Percentiles rank a stretch among this genome's conserved stretches.
These are phyloP conservation scores for Psidium friedrichsthalianum DNA, from an alignment of 345 rosid species.

Conservation along the genomic window DNA sequence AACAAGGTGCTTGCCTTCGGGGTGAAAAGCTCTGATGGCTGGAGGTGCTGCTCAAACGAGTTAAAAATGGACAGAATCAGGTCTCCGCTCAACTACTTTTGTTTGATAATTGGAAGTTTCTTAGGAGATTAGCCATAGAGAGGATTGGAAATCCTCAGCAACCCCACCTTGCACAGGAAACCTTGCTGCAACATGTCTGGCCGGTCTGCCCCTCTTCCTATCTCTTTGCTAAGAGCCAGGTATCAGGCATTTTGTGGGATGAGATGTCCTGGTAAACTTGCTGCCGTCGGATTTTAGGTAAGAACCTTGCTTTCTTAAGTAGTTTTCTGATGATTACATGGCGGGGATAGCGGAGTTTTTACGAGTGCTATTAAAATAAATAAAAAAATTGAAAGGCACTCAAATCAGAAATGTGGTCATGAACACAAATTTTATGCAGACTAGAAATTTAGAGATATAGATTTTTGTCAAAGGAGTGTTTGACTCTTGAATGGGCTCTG, in stretches of 20 bases:
- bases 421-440: neutral
- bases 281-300: neutral
- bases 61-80: neutral
- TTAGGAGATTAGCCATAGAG: neutral
- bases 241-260: neutral
- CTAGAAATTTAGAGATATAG: neutral
- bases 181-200: neutral
- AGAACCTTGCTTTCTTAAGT: neutral
- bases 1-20: neutral
- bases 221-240: neutral
- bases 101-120: neutral
- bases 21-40: neutral
- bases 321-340: neutral
- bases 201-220: neutral
- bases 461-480: neutral
- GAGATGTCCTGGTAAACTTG: neutral
- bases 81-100: neutral
- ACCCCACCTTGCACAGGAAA: neutral
- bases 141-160: neutral
- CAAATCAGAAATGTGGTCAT: neutral
- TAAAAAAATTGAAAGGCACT: neutral
- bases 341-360: neutral
- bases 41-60: neutral
- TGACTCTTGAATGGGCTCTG: neutral
- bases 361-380: neutral